Base-by-base conservation (phyloP, 306 rosid species). In the Malus sieversii region DNA sequence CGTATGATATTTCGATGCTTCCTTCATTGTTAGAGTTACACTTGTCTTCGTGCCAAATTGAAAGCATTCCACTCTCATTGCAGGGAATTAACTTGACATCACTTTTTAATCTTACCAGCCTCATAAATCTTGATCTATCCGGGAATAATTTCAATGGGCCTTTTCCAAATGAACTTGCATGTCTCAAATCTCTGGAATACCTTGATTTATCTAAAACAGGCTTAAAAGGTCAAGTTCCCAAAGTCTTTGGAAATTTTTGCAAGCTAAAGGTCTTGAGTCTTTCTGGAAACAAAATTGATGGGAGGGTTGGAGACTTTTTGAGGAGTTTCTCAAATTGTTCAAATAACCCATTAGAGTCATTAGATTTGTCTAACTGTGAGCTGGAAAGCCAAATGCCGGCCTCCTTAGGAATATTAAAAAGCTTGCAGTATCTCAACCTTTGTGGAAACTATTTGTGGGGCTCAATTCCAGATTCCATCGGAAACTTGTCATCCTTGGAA, bases 241-340 rank as follows among this genome's bases (percentile, higher is more conserved):
- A 7, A 2, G 3, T 53, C 0, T 3, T 18, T 64, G 68, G 44
- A 64, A 64, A 32, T 18, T 16, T 64, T 0, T 8, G 68, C 25
- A 64, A 64, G 0, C 45, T 64, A 33, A 64, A 20, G 40, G 15
- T 3, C 7, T 72, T 83, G 13, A 70, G 22, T 70, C 60, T 70
- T 70, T 48, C 19, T 1, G 7, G 0, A 0, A 69, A 46, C 60
- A 3, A 46, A 0, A 15, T 69, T 27, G 60, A 8, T 13, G 61
- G 15, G 25, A 15, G 42, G 2, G 3, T 69, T 7, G 23, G 15
- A 3, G 72, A 68, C 19, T 27, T 15, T 15, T 14, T 10, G 20
- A 4, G 2, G 13, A 51, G 42, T 69, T 77, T 74, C 55, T 35
- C 81, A 68, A 10, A 67, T 70, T 82, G 15, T 84, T 71, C 53